These are phyloP conservation scores for Fusarium longipes DNA, from an alignment of 2,329 filamentous ascomycete species.

Conservation along the genomic window DNA sequence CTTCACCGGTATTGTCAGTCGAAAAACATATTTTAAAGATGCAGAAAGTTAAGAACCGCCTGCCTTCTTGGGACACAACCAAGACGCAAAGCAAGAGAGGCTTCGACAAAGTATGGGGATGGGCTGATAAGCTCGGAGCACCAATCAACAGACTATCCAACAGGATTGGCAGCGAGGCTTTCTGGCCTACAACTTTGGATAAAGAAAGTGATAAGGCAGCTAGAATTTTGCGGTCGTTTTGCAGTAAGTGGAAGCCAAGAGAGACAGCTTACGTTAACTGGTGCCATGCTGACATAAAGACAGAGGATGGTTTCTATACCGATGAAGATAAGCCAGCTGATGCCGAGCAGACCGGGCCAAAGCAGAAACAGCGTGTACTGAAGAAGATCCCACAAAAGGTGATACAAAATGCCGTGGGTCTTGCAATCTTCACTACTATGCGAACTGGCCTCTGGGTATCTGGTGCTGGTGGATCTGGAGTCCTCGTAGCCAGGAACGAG, in stretches of 20 bases:
- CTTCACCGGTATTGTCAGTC: not conserved
- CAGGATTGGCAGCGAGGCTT: conserved; percentile 82
- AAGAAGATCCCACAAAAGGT: conserved; percentile 67
- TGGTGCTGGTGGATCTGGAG: conserved; percentile 73
- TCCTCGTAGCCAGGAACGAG: conserved; percentile 68
- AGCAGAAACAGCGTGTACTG: conserved; percentile 58
- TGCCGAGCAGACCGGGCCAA: conserved; percentile 48
- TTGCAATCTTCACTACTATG: conserved; percentile 78
- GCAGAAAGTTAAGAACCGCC: conserved; percentile 50
- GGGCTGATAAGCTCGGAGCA: conserved; percentile 65
- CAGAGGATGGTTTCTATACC: conserved; percentile 65
- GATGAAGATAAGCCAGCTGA: conserved; percentile 47
- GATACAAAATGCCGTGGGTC: conserved; percentile 71
- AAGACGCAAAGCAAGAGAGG: conserved; percentile 70
- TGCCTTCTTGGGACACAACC: conserved; percentile 64
- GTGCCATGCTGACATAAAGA: not conserved
- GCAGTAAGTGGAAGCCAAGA: conserved; percentile 66
- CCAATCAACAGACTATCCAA: conserved; percentile 85
- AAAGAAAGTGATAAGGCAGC: conserved; percentile 92
- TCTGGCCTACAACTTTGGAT: conserved; percentile 86
- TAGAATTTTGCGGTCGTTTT: conserved; percentile 84
- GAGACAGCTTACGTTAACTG: fast-evolving
- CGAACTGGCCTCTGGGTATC: conserved; percentile 74
- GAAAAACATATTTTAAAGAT: conserved; percentile 32
- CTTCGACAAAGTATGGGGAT: conserved; percentile 77